Evolutionary conservation across 352 stramenopile genomes (phyloP), one percentile per base, ranked within the genome.

Genomic region (Aphanomyces euteiches): DNA sequence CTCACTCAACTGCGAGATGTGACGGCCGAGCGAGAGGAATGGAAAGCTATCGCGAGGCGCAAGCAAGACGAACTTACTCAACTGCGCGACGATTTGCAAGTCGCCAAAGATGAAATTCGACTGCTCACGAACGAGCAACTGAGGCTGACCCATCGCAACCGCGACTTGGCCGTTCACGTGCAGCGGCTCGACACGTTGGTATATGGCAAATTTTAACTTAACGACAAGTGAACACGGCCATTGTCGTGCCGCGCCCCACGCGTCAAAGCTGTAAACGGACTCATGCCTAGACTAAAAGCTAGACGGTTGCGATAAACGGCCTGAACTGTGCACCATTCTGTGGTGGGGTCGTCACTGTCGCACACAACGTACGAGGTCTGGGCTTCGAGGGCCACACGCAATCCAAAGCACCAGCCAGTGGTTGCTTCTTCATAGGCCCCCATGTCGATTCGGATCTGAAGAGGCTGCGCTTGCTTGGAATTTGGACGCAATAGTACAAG

Each of bases 281-380:
- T 88, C 2, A 87, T 73, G 5, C 78, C 80, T 7, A 90, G 58
- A 1, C 79, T 70, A 45, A 90, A 90, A 28, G 83, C 83, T 17
- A 92, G 70, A 5, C 83, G 78, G 53, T 83, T 92, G 45, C 68
- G 57, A 61, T 88, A 93, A 17, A 79, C 86, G 2, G 82, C 84
- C 56, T 86, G 72, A 4, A 91, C 39, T 45, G 80, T 74, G 67
- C 79, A 80, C 37, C 88, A 71, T 61, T 90, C 83, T 28, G 66
- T 74, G 6, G 79, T 89, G 56, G 85, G 85, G 71, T 93, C 85
- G 54, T 79, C 68, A 0, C 81, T 77, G 56, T 91, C 84, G 53
- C 85, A 93, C 37, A 93, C 66, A 8, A 88, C 73, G 73, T 93
- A 91, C 79, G 79, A 83, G 15, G 84, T 93, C 58, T 82, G 74